A percentile compares a stretch with the other conserved stretches of the same genome.
Conservation (phyloP, 2,329 filamentous ascomycete species). For the Clonostachys rosea region DNA sequence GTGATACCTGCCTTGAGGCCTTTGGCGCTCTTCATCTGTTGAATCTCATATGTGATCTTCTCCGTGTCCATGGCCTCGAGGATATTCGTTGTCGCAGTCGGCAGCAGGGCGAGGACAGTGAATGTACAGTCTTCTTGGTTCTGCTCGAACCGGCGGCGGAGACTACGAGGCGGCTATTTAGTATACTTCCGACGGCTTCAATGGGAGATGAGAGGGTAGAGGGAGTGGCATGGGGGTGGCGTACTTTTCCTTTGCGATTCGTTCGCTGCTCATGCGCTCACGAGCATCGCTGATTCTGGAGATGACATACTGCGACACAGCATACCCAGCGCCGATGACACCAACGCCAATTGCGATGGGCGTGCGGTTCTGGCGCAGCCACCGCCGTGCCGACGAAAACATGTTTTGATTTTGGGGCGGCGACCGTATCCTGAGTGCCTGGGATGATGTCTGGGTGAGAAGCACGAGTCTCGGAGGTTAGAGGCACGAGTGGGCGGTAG, state of each 20-base stretch:
- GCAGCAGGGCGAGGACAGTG: conserved; percentile 91
- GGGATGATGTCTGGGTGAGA: no score
- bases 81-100: conserved; percentile 86
- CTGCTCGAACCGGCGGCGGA: conserved; percentile 94
- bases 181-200: not conserved
- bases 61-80: conserved; percentile 86
- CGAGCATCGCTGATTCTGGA: conserved; percentile 88
- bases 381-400: conserved; percentile 74
- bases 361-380: conserved; percentile 88
- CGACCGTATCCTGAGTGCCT: no score
- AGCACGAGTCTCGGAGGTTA: no score
- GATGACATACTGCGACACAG: conserved; percentile 89
- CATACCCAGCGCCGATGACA: conserved; percentile 83
- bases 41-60: conserved; percentile 86
- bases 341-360: conserved; percentile 85
- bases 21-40: conserved; percentile 78
- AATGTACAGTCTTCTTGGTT: conserved; percentile 99
- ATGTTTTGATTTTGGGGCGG: conserved; percentile 27
- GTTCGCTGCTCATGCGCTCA: conserved; percentile 94
- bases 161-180: conserved; percentile 41
- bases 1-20: conserved; percentile 48
- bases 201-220: not conserved
- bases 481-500: no score
- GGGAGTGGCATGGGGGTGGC: conserved; percentile 13
- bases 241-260: conserved; percentile 95